Percentiles rank a stretch among this genome's conserved stretches.
Evolutionary conservation across 1,284 basidiomycete species (phyloP).

Genomic region (Blastosporella zonata): DNA sequence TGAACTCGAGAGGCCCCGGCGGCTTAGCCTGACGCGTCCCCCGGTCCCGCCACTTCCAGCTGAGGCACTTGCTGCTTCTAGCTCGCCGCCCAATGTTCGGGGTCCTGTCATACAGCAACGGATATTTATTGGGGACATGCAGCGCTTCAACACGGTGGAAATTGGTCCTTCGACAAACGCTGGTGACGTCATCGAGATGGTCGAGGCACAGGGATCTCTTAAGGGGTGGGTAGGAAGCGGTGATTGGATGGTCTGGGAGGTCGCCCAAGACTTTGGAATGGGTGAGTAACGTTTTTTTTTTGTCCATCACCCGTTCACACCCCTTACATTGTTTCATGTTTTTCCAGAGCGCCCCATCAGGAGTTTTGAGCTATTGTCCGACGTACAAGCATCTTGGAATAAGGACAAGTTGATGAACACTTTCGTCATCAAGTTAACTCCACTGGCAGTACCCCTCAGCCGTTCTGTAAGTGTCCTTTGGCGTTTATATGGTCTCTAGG

Average conservation of each 20-base stretch:
- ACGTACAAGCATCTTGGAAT: constrained; percentile 82
- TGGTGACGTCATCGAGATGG: constrained; percentile 58
- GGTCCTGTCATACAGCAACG: constrained; percentile 52
- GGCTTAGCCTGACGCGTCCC: constrained; percentile 23
- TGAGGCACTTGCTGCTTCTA: constrained; percentile 22
- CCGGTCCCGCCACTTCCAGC: constrained; percentile 37
- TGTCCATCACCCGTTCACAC: neutral
- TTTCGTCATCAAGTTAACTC: constrained; percentile 73
- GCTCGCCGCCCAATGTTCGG: constrained; percentile 20
- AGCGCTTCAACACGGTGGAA: constrained; percentile 69
- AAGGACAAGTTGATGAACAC: constrained; percentile 73
- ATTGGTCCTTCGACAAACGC: constrained; percentile 60
- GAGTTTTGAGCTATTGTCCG: constrained; percentile 73
- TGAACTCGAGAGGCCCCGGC: constrained; percentile 23
- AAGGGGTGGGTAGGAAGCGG: constrained; percentile 52
- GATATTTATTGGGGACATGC: constrained; percentile 71
- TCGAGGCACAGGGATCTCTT: constrained; percentile 61
- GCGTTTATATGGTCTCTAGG: neutral
- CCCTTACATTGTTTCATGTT: constrained; percentile 11
- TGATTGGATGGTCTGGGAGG: constrained; percentile 78
- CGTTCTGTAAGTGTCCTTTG: constrained; percentile 47
- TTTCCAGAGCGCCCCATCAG: constrained; percentile 78
- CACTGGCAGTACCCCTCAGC: constrained; percentile 54
- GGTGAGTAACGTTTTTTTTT: constrained; percentile 44
- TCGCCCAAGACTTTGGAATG: constrained; percentile 83